Evolutionary conservation across 192 early-diverging fungal species (phyloP), one percentile per base, ranked within the genome.

Genomic region (Chytriomyces sp.): DNA sequence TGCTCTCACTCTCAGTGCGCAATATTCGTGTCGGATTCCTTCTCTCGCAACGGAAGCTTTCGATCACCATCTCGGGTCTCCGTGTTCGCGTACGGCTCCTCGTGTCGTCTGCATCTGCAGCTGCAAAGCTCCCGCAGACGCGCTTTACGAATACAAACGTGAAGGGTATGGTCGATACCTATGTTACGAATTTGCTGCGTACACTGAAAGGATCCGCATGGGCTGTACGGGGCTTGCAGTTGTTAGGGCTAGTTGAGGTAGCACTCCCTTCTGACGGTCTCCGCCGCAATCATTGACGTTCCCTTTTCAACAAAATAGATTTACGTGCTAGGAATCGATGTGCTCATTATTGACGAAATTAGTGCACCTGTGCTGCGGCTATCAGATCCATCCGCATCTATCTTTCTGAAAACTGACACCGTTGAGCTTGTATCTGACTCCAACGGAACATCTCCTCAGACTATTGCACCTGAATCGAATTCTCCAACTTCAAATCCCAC

Each of bases 351-450:
- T 8, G 58, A 60, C 37, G 58, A 30, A 30, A 36, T 36, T 14
- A 34, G 22, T 26, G 7, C 32, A 10, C 30, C 58, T 10, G 14
- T 60, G 10, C 33, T 60, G 8, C 4, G 32, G 8, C 28, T 60
- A 5, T 12, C 4, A 5, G 65, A 68, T 34, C 52, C 52, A 4
- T n/a, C 19, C 19, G 49, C 36, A 25, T 68, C 52, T 4, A 19
- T 68, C 5, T 34, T 22, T 34, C 52, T 68, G 3, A 14, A 49
- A 30, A 68, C 65, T 4, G 65, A 68, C 33, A 49, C n/a, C n/a
- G n/a, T n/a, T n/a, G n/a, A n/a, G n/a, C n/a, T n/a, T n/a, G n/a
- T n/a, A n/a, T n/a, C n/a, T n/a, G n/a, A n/a, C n/a, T n/a, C n/a
- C n/a, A n/a, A n/a, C n/a, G n/a, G n/a, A n/a, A n/a, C n/a, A n/a